These are phyloP conservation scores for Fallopia convolvulus DNA, from an alignment of 148 eudicot species.

Conservation along the genomic window DNA sequence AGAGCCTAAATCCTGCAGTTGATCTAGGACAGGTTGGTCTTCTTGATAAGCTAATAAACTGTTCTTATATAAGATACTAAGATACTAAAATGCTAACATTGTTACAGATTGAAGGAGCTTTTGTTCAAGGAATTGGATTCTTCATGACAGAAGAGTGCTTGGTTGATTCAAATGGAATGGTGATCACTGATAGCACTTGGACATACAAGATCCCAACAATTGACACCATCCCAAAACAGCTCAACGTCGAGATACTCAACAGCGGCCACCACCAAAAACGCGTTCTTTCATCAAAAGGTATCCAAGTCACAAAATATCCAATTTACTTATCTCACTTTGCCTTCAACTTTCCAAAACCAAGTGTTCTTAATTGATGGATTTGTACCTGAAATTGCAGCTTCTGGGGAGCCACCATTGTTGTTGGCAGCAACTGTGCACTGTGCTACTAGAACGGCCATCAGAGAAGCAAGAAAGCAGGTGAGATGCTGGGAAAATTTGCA, in stretches of 20 bases:
- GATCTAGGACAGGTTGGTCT: slow-evolving; percentile 82
- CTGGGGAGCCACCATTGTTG: slow-evolving; percentile 90
- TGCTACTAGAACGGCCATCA: slow-evolving; percentile 74
- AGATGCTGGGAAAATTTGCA: slow-evolving; percentile 43
- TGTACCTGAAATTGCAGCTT: slow-evolving; percentile 38
- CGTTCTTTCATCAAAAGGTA: slow-evolving; percentile 88
- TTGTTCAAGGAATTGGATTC: slow-evolving; percentile 88
- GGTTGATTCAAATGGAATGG: slow-evolving; percentile 63
- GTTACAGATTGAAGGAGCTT: slow-evolving; percentile 82
- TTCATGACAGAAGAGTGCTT: slow-evolving; percentile 76
- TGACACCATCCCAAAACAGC: slow-evolving; percentile 68
- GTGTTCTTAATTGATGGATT: not conserved
- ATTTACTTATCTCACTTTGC: too few species aligned
- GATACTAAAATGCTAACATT: not conserved
- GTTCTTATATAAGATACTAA: not conserved
- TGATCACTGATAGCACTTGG: slow-evolving; percentile 62
- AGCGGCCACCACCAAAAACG: slow-evolving; percentile 66
- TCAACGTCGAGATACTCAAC: slow-evolving; percentile 68
- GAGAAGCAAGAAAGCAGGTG: slow-evolving; percentile 67
- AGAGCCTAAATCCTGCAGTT: slow-evolving; percentile 93
- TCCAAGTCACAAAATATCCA: not conserved
- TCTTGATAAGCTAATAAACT: not conserved
- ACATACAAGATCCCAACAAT: slow-evolving; percentile 84
- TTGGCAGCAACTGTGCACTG: slow-evolving; percentile 80
- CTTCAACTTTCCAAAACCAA: too few species aligned